These are phyloP conservation scores for Nakaseomyces uthaithaninus DNA, from an alignment of 1,139 yeast genomes.

Conservation along the genomic window DNA sequence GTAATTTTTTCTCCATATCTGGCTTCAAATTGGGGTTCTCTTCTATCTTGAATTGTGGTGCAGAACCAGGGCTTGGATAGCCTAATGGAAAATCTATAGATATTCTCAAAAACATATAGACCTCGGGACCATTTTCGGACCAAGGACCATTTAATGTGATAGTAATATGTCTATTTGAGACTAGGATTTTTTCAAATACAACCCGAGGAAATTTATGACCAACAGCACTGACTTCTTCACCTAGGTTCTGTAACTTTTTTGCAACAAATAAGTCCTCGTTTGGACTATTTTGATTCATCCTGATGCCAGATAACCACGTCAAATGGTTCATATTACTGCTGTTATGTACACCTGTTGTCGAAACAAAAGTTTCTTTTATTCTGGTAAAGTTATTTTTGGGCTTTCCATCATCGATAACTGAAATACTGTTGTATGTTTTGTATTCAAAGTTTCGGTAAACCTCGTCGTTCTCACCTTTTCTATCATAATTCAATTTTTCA, in stretches of 20 bases:
- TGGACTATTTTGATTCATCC: slow-evolving; percentile 39
- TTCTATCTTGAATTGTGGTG: slow-evolving; percentile 61
- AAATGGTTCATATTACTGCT: slow-evolving; percentile 53
- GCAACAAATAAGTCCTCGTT: slow-evolving; percentile 37
- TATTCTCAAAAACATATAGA: slow-evolving; percentile 61
- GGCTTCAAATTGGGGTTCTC: slow-evolving; percentile 57
- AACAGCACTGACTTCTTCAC: slow-evolving; percentile 83
- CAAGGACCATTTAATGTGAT: slow-evolving; percentile 77
- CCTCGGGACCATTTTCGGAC: slow-evolving; percentile 37
- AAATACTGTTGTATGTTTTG: slow-evolving; percentile 45
- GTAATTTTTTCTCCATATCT: slow-evolving; percentile 43
- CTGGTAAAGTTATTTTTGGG: slow-evolving; percentile 20
- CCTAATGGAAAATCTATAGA: slow-evolving; percentile 57
- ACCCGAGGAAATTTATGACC: slow-evolving; percentile 88
- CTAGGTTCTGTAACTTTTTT: slow-evolving; percentile 55
- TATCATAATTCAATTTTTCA: slow-evolving; percentile 47
- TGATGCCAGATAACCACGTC: slow-evolving; percentile 90
- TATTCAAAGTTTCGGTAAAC: slow-evolving; percentile 42
- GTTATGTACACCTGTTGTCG: slow-evolving; percentile 32
- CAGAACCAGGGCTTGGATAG: slow-evolving; percentile 54
- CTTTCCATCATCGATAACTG: slow-evolving; percentile 24
- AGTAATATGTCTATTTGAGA: slow-evolving; percentile 72
- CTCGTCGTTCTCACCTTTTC: slow-evolving; percentile 35
- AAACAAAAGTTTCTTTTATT: slow-evolving; percentile 34
- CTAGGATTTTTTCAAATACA: slow-evolving; percentile 77